Percentiles rank a stretch among this genome's conserved stretches.
These are phyloP conservation scores for Phaseolus lunatus DNA, from an alignment of 306 rosid species.

Conservation along the genomic window DNA sequence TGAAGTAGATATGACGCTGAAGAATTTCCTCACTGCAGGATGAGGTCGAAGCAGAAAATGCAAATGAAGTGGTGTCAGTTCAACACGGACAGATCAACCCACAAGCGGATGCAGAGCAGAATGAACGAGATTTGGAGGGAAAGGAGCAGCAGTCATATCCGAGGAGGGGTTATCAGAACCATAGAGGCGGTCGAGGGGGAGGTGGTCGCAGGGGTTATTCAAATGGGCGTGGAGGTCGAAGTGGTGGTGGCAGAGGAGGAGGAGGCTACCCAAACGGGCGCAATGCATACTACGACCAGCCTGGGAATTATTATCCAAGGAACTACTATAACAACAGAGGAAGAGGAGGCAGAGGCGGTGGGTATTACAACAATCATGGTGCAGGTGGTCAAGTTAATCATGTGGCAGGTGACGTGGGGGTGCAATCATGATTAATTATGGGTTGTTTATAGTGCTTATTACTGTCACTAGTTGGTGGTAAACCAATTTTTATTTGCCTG, in stretches of 20 bases:
- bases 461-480: conserved; percentile 55
- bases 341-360: conserved; percentile 82
- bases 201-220: conserved; percentile 85
- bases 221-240: conserved; percentile 81
- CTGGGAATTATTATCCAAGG: conserved; percentile 81
- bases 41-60: conserved; percentile 58
- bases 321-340: conserved; percentile 72
- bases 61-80: conserved; percentile 54
- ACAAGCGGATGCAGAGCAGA: conserved; percentile 60
- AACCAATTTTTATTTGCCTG: conserved; percentile 49
- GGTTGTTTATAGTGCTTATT: conserved; percentile 54
- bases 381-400: conserved; percentile 62
- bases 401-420: conserved; percentile 71
- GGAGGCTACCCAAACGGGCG: conserved; percentile 81
- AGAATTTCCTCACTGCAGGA: conserved; percentile 64
- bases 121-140: conserved; percentile 67
- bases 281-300: conserved; percentile 79
- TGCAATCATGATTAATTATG: conserved; percentile 58
- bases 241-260: conserved; percentile 64
- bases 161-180: conserved; percentile 76
- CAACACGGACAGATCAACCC: conserved; percentile 60
- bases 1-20: conserved; percentile 3
- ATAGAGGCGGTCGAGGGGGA: conserved; percentile 86
- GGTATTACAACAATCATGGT: conserved; percentile 60
- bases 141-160: conserved; percentile 70